Percentiles rank a stretch among this genome's conserved stretches.
phyloP scores from a whole-genome alignment of 768 basidiomycete genomes.

The Trametes cubensis region DNA sequence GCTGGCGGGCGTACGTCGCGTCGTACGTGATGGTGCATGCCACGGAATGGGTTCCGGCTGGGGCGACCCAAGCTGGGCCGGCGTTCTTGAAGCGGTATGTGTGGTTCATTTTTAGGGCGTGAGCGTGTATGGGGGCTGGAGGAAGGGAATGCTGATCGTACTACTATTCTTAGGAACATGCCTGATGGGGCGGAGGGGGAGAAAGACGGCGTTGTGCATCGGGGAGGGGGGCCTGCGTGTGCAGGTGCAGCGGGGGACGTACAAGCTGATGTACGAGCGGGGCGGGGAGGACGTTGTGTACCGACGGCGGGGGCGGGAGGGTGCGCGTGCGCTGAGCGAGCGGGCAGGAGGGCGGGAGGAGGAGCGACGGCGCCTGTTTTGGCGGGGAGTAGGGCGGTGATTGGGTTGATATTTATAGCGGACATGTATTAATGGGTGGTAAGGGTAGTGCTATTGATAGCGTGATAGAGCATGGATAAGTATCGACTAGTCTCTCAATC shows the following conservation, averaged over 20 bases:
- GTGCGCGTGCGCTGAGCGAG: slow-evolving; percentile 37
- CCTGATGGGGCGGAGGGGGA: slow-evolving; percentile 38
- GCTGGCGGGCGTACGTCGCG: slow-evolving; percentile 77
- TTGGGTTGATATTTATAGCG: slow-evolving; percentile 26
- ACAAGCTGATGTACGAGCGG: slow-evolving; percentile 70
- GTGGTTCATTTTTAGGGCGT: slow-evolving; percentile 27
- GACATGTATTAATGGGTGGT: slow-evolving; percentile 19
- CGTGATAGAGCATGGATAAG: slow-evolving; percentile 20
- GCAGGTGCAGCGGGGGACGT: slow-evolving; percentile 59
- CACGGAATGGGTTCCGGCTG: slow-evolving; percentile 67
- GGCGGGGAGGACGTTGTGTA: slow-evolving; percentile 62
- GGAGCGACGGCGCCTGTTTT: slow-evolving; percentile 54
- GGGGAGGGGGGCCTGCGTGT: slow-evolving; percentile 50
- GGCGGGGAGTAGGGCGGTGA: slow-evolving; percentile 29
- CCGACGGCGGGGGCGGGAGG: slow-evolving; percentile 43
- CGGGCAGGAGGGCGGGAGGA: slow-evolving; percentile 53
- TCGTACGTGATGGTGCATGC: slow-evolving; percentile 71
- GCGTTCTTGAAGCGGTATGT: slow-evolving; percentile 63
- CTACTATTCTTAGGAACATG: slow-evolving; percentile 56
- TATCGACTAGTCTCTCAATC: slow-evolving; percentile 1
- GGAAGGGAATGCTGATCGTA: slow-evolving; percentile 28
- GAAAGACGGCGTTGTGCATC: slow-evolving; percentile 28
- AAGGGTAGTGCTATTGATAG: slow-evolving; percentile 23
- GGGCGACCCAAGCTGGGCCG: slow-evolving; percentile 39
- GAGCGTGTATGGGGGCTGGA: slow-evolving; percentile 17